A percentile compares a stretch with the other conserved stretches of the same genome.
Evolutionary conservation across 2,329 filamentous ascomycete genomes (phyloP).

Genomic region (Lachnellula subtilissima): DNA sequence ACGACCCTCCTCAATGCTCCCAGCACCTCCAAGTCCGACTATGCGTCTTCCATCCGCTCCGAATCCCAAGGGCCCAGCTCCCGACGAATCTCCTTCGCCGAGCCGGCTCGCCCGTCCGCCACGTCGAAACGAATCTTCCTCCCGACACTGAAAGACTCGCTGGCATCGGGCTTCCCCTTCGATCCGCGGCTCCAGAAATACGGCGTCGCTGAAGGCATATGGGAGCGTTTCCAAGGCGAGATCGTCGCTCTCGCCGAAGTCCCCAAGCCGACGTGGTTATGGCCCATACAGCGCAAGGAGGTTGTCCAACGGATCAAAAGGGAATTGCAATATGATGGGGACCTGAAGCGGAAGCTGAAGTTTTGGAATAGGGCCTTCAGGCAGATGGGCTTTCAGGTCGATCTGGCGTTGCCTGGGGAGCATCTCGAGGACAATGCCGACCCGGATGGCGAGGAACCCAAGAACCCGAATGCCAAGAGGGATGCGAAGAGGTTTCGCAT

Average conservation of each 20-base stretch:
- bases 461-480: slow-evolving; percentile 13
- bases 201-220: slow-evolving; percentile 18
- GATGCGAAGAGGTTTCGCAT: slow-evolving; percentile 22
- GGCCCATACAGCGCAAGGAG: slow-evolving; percentile 17
- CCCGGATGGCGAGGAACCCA: slow-evolving; percentile 14
- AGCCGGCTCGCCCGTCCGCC: slow-evolving; percentile 13
- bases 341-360: slow-evolving; percentile 16
- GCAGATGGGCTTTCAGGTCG: slow-evolving; percentile 14
- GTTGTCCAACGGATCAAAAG: slow-evolving; percentile 19
- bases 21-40: not conserved
- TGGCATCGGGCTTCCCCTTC: slow-evolving; percentile 22
- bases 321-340: slow-evolving; percentile 22
- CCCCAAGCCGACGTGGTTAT: slow-evolving; percentile 12
- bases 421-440: slow-evolving; percentile 2
- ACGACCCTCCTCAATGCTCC: no score
- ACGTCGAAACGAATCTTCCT: slow-evolving; percentile 20
- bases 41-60: not conserved
- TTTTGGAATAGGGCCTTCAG: slow-evolving; percentile 17
- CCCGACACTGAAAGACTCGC: slow-evolving; percentile 15
- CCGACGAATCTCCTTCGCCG: slow-evolving; percentile 25
- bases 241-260: slow-evolving; percentile 19
- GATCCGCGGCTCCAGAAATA: slow-evolving; percentile 23
- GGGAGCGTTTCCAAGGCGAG: slow-evolving; percentile 20
- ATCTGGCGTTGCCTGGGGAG: slow-evolving; percentile 21
- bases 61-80: not conserved